These are phyloP conservation scores for Hygrophorus pudorinus DNA, from an alignment of 768 basidiomycete genomes.

Conservation along the genomic window DNA sequence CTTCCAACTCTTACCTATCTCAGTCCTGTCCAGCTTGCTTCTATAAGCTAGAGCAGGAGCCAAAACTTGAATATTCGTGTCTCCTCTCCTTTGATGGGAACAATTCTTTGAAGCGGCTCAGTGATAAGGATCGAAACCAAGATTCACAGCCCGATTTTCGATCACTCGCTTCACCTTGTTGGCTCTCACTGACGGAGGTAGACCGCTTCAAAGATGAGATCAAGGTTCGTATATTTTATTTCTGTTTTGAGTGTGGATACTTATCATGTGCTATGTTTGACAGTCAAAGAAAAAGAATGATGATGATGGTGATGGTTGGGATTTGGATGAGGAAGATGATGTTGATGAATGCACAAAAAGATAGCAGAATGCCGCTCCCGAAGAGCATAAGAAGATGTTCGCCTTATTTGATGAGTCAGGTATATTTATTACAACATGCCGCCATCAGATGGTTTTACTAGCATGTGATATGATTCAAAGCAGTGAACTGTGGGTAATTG, in stretches of 20 bases:
- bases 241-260: neutral
- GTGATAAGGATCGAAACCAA: constrained; percentile 1
- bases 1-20: constrained; percentile 15
- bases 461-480: constrained; percentile 20
- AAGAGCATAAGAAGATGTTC: constrained; percentile 14
- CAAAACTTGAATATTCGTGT: neutral
- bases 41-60: constrained; percentile 9
- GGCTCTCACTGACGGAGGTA: constrained; percentile 9
- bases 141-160: constrained; percentile 8
- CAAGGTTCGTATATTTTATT: neutral
- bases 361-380: constrained; percentile 13
- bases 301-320: neutral
- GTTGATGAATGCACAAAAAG: constrained; percentile 6
- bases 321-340: constrained; percentile 7
- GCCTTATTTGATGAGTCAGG: constrained; percentile 20
- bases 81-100: neutral
- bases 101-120: neutral
- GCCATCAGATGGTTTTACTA: constrained; percentile 12
- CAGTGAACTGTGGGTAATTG: constrained; percentile 18
- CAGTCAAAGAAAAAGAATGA: neutral
- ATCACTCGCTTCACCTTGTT: neutral
- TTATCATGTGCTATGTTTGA: neutral
- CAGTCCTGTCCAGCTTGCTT: constrained; percentile 20
- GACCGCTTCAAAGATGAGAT: constrained; percentile 10
- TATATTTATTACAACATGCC: constrained; percentile 18